Evolutionary conservation across 75 land plant genomes (phyloP).

Genomic region (Selaginella moellendorffii): DNA sequence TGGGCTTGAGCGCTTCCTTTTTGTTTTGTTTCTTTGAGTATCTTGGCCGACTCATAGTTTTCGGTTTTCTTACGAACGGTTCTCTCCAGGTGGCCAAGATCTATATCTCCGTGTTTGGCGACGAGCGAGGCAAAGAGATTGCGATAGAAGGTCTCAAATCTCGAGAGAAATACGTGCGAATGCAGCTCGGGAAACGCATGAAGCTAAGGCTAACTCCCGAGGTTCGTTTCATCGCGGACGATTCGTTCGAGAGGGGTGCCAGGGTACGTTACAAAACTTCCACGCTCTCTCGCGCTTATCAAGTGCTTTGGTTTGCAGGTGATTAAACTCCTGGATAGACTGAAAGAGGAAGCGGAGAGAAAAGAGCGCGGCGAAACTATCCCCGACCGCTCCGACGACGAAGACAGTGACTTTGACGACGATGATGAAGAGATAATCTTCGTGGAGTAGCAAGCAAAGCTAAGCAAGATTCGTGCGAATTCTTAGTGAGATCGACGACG

Average conservation of each 20-base stretch:
- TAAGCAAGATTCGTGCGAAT: no score
- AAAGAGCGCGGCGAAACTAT: constrained; percentile 22
- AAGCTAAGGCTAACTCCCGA: constrained; percentile 82
- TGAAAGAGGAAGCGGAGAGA: constrained; percentile 20
- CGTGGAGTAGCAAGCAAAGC: background rate
- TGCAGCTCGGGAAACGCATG: constrained; percentile 74
- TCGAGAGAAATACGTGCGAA: constrained; percentile 71
- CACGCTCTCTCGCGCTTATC: background rate
- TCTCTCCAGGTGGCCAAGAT: constrained; percentile 97
- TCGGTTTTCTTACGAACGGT: no score
- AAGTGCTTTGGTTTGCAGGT: constrained; percentile 12
- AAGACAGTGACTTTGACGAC: background rate
- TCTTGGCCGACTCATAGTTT: no score
- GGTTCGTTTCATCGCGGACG: constrained; percentile 87
- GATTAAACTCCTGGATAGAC: constrained; percentile 19
- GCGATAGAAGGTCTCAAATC: constrained; percentile 78
- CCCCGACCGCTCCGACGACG: background rate
- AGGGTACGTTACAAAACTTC: constrained; percentile 45
- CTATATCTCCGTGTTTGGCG: constrained; percentile 79
- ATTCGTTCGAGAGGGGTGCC: constrained; percentile 83
- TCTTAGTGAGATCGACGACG: no score
- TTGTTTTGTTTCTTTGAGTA: no score
- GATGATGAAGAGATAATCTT: background rate
- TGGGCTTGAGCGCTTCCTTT: no score
- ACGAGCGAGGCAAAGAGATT: constrained; percentile 80